Evolutionary conservation across 768 basidiomycete genomes (phyloP).

Genomic region (Boletus vinaceobasis): DNA sequence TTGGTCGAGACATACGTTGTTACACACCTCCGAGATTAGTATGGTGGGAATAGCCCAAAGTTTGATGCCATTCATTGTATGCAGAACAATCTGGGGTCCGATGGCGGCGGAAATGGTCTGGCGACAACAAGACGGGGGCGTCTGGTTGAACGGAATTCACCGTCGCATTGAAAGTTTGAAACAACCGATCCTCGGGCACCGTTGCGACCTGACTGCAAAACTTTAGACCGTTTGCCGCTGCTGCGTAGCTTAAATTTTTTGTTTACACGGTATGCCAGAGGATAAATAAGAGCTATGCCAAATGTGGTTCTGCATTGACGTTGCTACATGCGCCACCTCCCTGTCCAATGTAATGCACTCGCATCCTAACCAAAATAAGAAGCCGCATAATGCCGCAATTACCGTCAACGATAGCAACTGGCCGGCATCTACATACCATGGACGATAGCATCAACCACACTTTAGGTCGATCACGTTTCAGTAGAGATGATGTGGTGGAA

Average conservation of each 20-base stretch:
- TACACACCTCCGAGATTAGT: neutral
- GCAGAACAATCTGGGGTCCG: neutral
- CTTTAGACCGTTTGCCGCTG: neutral
- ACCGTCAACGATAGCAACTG: no score
- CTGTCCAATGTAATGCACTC: neutral
- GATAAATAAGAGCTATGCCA: neutral
- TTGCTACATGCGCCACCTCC: no score
- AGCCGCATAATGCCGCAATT: neutral
- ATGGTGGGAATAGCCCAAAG: neutral
- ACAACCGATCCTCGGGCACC: neutral
- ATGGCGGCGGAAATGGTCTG: neutral
- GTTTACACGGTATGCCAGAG: neutral
- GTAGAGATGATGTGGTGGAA: neutral
- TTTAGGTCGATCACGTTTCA: neutral
- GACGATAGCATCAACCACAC: neutral
- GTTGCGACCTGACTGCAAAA: neutral
- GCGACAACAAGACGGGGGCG: neutral
- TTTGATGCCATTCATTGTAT: neutral
- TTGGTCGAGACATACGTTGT: neutral
- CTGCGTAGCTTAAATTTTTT: neutral
- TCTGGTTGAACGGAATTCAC: neutral
- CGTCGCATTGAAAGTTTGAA: neutral
- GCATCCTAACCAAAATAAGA: neutral
- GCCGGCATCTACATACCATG: no score
- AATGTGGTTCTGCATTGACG: neutral